These are phyloP conservation scores for Pleurotus eryngii DNA, from an alignment of 768 basidiomycete genomes.

Conservation along the genomic window DNA sequence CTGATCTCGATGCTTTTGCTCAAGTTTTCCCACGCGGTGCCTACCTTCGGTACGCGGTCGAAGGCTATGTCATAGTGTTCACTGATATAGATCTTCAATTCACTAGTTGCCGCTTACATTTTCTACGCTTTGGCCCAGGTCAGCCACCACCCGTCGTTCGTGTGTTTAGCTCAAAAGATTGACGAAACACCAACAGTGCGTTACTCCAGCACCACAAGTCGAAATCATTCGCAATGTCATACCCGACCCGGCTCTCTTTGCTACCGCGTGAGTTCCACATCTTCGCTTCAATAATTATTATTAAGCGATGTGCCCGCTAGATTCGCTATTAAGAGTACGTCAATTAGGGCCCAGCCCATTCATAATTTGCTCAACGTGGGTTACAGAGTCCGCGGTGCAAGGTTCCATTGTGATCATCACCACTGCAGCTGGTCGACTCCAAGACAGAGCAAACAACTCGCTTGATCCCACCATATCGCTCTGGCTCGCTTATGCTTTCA, in stretches of 20 bases:
- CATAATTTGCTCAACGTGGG: not conserved
- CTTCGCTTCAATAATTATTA: not conserved
- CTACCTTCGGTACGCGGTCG: slow-evolving; percentile 27
- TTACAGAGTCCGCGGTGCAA: slow-evolving; percentile 37
- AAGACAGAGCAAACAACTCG: slow-evolving; percentile 32
- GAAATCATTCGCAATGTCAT: slow-evolving; percentile 38
- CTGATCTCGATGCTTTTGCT: slow-evolving; percentile 38
- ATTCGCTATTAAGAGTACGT: slow-evolving; percentile 39
- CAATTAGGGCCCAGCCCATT: not conserved
- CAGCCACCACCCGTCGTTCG: not conserved
- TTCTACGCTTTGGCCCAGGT: slow-evolving; percentile 40
- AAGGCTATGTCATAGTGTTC: no score
- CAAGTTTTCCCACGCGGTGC: slow-evolving; percentile 33
- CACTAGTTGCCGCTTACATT: slow-evolving; percentile 35
- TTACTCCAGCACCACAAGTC: slow-evolving; percentile 34
- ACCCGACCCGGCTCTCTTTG: slow-evolving; percentile 38
- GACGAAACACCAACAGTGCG: slow-evolving; percentile 14
- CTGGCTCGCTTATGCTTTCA: slow-evolving; percentile 37
- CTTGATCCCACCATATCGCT: slow-evolving; percentile 33
- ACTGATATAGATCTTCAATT: no score
- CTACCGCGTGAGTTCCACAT: slow-evolving; percentile 28
- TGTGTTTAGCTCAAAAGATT: not conserved
- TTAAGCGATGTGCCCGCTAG: slow-evolving; percentile 4
- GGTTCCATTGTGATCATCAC: slow-evolving; percentile 41
- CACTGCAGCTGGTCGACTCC: slow-evolving; percentile 36